Evolutionary conservation across 345 rosid genomes (phyloP).

Genomic region (Bruguiera parviflora): DNA sequence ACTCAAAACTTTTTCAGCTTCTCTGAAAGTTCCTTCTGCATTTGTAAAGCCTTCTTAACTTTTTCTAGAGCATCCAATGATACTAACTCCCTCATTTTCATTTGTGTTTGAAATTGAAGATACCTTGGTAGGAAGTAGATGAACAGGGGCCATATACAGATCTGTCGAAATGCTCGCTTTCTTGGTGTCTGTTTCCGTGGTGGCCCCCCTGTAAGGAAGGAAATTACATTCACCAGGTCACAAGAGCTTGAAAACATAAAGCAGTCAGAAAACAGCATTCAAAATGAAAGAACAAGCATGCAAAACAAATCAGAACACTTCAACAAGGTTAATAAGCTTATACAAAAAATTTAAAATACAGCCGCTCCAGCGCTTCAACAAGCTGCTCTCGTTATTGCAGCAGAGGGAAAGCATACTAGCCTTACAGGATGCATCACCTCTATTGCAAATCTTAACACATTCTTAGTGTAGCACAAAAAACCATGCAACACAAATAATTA

Average conservation of each 20-base stretch:
- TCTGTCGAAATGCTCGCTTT: constrained; percentile 33
- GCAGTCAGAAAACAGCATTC: not conserved
- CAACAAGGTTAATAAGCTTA: not conserved
- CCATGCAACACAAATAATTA: too few species aligned
- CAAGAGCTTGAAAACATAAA: not conserved
- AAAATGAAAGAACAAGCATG: not conserved
- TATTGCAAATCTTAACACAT: too few species aligned
- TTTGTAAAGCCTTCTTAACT: constrained; percentile 79
- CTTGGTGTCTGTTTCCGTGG: constrained; percentile 33
- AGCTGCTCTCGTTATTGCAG: too few species aligned
- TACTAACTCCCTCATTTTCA: constrained; percentile 99
- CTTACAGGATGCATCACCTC: too few species aligned
- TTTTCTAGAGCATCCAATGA: constrained; percentile 86
- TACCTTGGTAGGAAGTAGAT: constrained; percentile 72
- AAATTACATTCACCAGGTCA: constrained; percentile 11
- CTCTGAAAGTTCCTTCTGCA: constrained; percentile 62
- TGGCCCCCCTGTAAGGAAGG: constrained; percentile 48
- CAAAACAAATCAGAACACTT: not conserved
- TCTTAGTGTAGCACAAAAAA: too few species aligned
- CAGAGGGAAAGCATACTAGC: too few species aligned
- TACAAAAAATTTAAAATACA: too few species aligned
- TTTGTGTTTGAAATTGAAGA: constrained; percentile 88
- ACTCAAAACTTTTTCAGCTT: constrained; percentile 69
- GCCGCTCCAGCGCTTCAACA: too few species aligned
- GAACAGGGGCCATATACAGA: constrained; percentile 41